Evolutionary conservation across 352 stramenopile species (phyloP), one percentile per base, ranked within the genome.

Genomic region (Blastocystis sp.): DNA sequence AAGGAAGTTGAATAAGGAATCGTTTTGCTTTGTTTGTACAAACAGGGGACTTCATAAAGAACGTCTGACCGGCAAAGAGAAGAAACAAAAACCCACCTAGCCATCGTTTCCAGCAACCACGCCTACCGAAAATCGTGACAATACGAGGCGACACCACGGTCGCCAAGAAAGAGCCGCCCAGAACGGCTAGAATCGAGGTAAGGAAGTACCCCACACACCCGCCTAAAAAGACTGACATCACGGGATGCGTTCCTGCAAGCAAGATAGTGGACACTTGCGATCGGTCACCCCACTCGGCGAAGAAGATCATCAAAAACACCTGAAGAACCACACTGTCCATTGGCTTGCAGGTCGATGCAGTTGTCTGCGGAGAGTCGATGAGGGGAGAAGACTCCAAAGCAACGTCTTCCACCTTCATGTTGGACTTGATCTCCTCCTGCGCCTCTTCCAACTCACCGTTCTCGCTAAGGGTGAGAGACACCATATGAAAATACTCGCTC

Each of bases 281-380:
- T 16, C 91, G 91, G 77, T 94, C 92, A 7, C 92, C 91, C 91
- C 91, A 94, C 57, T 94, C 91, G 0, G 92, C 91, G 46, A 94
- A 87, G 84, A 94, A 94, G 65, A 91, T 94, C 89, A 94, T 92
- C 63, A 94, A 87, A 88, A 94, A 94, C 4, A 61, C 48, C 53
- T 81, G 69, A 63, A 81, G 48, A 4, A 64, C 36, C 4, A 81
- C n/a, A 61, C 69, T 61, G 11, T 75, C 63, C 40, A 32, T 27
- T n/a, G 63, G 63, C 36, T 75, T 75, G 46, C 63, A 75, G 36
- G 48, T 48, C 2, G 44, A 49, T 21, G 63, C 27, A 27, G 44
- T 14, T 29, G 63, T 75, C 16, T n/a, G 18, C 4, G 63, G 63
- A 14, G 63, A 56, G 7, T 18, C 32, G 24, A 75, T 48, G 4